A percentile compares a stretch with the other conserved stretches of the same genome.
These are phyloP conservation scores for Passalora sequoiae DNA, from an alignment of 2,329 filamentous ascomycete genomes.

Conservation along the genomic window DNA sequence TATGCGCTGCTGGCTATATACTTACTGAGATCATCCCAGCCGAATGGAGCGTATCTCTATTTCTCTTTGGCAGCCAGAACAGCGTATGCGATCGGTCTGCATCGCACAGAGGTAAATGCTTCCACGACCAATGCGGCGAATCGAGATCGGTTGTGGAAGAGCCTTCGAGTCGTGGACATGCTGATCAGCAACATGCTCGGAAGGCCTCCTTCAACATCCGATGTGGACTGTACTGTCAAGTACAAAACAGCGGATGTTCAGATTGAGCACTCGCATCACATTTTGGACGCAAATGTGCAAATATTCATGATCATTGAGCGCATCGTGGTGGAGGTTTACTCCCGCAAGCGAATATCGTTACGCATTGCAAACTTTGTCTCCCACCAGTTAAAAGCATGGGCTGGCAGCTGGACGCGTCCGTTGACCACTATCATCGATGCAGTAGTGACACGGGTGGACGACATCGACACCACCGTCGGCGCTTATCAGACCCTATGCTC, in stretches of 20 bases:
- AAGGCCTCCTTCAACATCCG: slow-evolving; percentile 50
- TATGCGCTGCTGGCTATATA: slow-evolving; percentile 50
- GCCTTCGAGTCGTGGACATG: slow-evolving; percentile 48
- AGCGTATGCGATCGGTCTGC: slow-evolving; percentile 50
- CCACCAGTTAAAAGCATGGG: slow-evolving; percentile 40
- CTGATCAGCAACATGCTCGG: slow-evolving; percentile 49
- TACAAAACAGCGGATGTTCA: slow-evolving; percentile 22
- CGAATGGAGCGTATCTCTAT: slow-evolving; percentile 41
- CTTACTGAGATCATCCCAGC: slow-evolving; percentile 48
- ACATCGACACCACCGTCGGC: slow-evolving; percentile 32
- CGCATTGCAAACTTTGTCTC: slow-evolving; percentile 40
- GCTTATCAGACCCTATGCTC: slow-evolving; percentile 48
- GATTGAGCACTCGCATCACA: slow-evolving; percentile 28
- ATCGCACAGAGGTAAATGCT: slow-evolving; percentile 49
- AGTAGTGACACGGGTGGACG: too few species aligned
- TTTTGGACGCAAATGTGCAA: slow-evolving; percentile 38
- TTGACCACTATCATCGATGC: not conserved
- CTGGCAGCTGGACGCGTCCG: slow-evolving; percentile 28
- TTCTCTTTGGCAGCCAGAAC: slow-evolving; percentile 44
- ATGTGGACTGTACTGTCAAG: slow-evolving; percentile 45
- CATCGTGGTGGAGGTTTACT: slow-evolving; percentile 44
- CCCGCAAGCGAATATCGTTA: slow-evolving; percentile 38
- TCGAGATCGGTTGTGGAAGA: slow-evolving; percentile 50
- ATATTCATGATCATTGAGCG: slow-evolving; percentile 48
- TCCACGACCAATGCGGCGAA: slow-evolving; percentile 38